phyloP scores from a whole-genome alignment of 1,139 yeast genomes.

The Candida sanyaensis region DNA sequence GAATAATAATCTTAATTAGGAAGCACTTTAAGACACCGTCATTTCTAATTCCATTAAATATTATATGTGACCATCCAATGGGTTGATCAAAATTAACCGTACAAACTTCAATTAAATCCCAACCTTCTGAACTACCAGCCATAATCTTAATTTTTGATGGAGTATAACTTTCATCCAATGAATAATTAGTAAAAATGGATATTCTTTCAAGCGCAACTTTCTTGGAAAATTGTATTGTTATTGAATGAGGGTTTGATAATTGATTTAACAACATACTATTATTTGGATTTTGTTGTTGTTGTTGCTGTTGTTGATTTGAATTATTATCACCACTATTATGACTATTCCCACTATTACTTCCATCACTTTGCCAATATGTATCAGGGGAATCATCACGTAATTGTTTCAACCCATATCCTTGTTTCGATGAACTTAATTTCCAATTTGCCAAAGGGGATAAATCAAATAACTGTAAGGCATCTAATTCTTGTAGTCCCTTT shows the following conservation, averaged over 20 bases:
- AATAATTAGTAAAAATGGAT: conserved; percentile 67
- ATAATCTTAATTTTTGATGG: conserved; percentile 71
- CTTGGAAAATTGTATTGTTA: conserved; percentile 81
- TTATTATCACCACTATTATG: conserved; percentile 13
- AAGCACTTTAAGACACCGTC: conserved; percentile 72
- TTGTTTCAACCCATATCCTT: conserved; percentile 69
- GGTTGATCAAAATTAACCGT: conserved; percentile 69
- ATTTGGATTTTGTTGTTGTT: conserved; percentile 15
- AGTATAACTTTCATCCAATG: conserved; percentile 87
- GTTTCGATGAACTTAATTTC: conserved; percentile 78
- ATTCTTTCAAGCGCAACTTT: conserved; percentile 70
- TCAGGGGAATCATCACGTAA: conserved; percentile 75
- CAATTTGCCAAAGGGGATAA: conserved; percentile 83
- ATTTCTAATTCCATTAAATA: conserved; percentile 60
- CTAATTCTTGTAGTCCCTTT: conserved; percentile 58
- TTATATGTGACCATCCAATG: conserved; percentile 82
- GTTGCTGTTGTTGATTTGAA: conserved; percentile 9
- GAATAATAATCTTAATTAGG: conserved; percentile 65
- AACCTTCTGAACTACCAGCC: conserved; percentile 82
- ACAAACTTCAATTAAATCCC: conserved; percentile 78
- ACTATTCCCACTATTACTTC: conserved; percentile 40
- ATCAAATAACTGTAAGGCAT: conserved; percentile 61
- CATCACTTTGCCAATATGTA: conserved; percentile 95
- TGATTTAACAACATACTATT: conserved; percentile 32
- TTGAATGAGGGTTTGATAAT: conserved; percentile 75